Conservation (phyloP, 805 yeast species). For the Wickerhamomyces ciferrii region DNA sequence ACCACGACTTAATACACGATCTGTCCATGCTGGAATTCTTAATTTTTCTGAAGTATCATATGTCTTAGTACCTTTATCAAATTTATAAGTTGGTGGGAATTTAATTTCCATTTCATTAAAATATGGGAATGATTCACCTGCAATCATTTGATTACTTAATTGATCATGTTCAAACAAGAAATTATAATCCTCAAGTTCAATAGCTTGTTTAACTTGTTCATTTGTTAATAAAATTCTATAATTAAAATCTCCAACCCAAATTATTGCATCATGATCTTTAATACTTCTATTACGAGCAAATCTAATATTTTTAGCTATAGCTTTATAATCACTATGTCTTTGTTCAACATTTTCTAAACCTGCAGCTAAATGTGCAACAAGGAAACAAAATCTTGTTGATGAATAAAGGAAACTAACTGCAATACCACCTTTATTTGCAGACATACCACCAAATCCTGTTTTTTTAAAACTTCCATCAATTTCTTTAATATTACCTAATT, state of each 20-base stretch:
- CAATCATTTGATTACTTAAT: constrained; percentile 66
- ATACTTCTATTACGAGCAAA: constrained; percentile 56
- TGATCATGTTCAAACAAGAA: constrained; percentile 72
- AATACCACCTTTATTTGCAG: constrained; percentile 78
- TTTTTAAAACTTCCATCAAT: constrained; percentile 75
- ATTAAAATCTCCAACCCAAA: constrained; percentile 94
- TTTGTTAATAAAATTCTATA: constrained; percentile 72
- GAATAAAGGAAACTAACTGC: constrained; percentile 63
- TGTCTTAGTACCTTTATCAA: constrained; percentile 73
- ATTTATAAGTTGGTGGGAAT: constrained; percentile 92
- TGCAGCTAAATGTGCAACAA: constrained; percentile 90
- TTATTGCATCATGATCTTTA: constrained; percentile 73
- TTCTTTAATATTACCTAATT: constrained; percentile 46
- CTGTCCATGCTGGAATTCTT: constrained; percentile 98
- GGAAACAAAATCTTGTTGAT: constrained; percentile 68
- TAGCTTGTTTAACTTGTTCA: constrained; percentile 58
- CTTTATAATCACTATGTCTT: constrained; percentile 80
- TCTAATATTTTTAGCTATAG: constrained; percentile 63
- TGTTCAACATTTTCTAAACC: constrained; percentile 79
- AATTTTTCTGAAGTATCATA: constrained; percentile 91
- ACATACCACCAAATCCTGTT: constrained; percentile 92
- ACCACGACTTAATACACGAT: constrained; percentile 70
- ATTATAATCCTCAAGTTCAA: constrained; percentile 41
- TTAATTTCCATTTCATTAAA: constrained; percentile 76
- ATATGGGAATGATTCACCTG: constrained; percentile 73